phyloP scores from a whole-genome alignment of 257 asterid species.

The Scutellaria baicalensis region DNA sequence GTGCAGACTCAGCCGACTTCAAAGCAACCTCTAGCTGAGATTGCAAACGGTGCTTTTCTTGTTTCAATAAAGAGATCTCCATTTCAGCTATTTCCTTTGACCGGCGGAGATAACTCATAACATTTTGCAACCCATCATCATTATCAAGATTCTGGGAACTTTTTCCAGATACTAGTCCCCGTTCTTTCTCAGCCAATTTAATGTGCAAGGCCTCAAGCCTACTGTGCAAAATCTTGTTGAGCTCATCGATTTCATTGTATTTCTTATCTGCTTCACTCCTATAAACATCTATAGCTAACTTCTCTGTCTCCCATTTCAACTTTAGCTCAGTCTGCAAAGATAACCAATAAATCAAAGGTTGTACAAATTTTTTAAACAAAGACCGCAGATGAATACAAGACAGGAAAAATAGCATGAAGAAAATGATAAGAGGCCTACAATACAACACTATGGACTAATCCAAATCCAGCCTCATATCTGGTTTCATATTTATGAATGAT shows the following conservation, averaged over 20 bases:
- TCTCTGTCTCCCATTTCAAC: slow-evolving; percentile 74
- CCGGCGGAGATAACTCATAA: slow-evolving; percentile 82
- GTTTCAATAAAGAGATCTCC: slow-evolving; percentile 80
- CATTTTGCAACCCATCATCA: slow-evolving; percentile 72
- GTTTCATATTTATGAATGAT: too few relatives aligned
- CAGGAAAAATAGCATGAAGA: neutral
- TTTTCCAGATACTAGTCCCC: slow-evolving; percentile 57
- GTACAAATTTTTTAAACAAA: neutral
- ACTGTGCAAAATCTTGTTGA: slow-evolving; percentile 79
- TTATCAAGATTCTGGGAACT: slow-evolving; percentile 32
- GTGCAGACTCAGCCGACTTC: slow-evolving; percentile 75
- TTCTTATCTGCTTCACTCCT: slow-evolving; percentile 69
- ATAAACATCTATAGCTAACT: slow-evolving; percentile 55
- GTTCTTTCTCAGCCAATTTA: slow-evolving; percentile 75
- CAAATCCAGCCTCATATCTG: too few relatives aligned
- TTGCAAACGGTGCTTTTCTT: slow-evolving; percentile 78
- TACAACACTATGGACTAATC: too few relatives aligned
- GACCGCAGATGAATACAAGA: neutral
- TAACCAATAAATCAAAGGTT: neutral
- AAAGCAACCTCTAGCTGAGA: slow-evolving; percentile 79
- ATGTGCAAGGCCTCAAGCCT: slow-evolving; percentile 86
- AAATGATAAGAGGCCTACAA: neutral
- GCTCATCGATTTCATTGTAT: slow-evolving; percentile 69
- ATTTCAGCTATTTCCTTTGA: slow-evolving; percentile 92
- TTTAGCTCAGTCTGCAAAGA: slow-evolving; percentile 57